These are phyloP conservation scores for Sphagnurus paluster DNA, from an alignment of 1,284 basidiomycete genomes.

Conservation along the genomic window DNA sequence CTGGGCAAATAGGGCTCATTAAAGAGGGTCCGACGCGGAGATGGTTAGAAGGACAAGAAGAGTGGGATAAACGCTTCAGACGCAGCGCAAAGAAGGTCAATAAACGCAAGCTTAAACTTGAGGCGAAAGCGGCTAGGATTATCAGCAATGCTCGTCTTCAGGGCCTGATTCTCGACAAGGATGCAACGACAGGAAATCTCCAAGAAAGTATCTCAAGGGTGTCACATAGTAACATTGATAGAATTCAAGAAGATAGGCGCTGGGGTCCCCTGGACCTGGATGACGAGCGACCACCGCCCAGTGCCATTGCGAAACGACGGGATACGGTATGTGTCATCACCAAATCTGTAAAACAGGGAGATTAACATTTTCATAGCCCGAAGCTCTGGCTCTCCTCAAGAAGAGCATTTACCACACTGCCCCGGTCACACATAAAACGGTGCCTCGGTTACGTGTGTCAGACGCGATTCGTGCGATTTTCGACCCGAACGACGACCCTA, in stretches of 20 bases:
- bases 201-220: background rate
- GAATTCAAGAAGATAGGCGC: conserved; percentile 42
- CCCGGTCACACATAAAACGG: conserved; percentile 50
- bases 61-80: conserved; percentile 57
- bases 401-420: conserved; percentile 58
- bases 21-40: conserved; percentile 59
- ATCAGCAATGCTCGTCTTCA: conserved; percentile 47
- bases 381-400: conserved; percentile 56
- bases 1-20: conserved; percentile 66
- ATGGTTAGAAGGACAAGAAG: conserved; percentile 58
- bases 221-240: background rate
- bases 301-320: conserved; percentile 59
- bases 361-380: conserved; percentile 35
- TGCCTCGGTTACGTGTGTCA: conserved; percentile 47
- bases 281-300: conserved; percentile 60
- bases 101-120: conserved; percentile 38
- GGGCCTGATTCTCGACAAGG: conserved; percentile 36
- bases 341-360: background rate
- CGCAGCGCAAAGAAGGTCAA: conserved; percentile 39
- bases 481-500: conserved; percentile 51
- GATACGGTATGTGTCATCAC: conserved; percentile 49
- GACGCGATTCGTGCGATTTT: conserved; percentile 51
- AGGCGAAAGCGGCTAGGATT: conserved; percentile 40
- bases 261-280: conserved; percentile 60
- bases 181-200: background rate